Base-by-base conservation (phyloP, 371 early-diverging fungal genomes). In the Parasitella parasitica region DNA sequence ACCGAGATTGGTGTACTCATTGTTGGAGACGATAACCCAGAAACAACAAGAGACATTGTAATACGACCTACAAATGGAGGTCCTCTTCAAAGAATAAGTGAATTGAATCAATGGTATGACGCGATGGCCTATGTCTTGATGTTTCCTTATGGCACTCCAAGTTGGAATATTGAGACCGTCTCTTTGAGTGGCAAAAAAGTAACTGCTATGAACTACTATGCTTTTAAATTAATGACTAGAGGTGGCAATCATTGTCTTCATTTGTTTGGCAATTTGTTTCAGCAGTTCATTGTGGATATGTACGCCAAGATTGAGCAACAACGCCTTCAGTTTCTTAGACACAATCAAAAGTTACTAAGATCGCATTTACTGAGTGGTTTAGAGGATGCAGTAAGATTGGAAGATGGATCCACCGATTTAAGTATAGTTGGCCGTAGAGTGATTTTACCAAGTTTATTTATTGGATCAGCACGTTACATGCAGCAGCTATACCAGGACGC, bases 401-500 rank as follows among this genome's bases (percentile, higher is more conserved):
- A 30, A n/a, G n/a, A n/a, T n/a, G n/a, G n/a, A n/a, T n/a, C n/a
- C n/a, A n/a, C n/a, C 32, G 32, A 30, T 30, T 30, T 30, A 5
- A 30, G 32, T 8, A 8, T 5, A 5, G 8, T 8, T 8, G 32
- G 32, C 32, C 4, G 4, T 30, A 30, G 8, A 30, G 8, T 8
- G 32, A 59, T 55, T 8, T 22, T 62, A 12, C 63, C 55, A 27
- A 66, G 67, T 4, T 41, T 64, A 0, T 71, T 73, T 50, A 48
- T 39, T 38, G 70, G 71, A n/a, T n/a, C 15, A 61, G 69, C 18
- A 71, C 70, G 11, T 53, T 69, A 2, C 55, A 67, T 18, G 69
- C 71, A 64, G 22, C 54, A 30, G 32, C 36, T 55, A 6, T 73
- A 63, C 30, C 72, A 75, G 35, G 71, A 77, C 59, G 64, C 70